Conservation (phyloP, 805 yeast species). For the Suhomyces tanzawaensis region DNA sequence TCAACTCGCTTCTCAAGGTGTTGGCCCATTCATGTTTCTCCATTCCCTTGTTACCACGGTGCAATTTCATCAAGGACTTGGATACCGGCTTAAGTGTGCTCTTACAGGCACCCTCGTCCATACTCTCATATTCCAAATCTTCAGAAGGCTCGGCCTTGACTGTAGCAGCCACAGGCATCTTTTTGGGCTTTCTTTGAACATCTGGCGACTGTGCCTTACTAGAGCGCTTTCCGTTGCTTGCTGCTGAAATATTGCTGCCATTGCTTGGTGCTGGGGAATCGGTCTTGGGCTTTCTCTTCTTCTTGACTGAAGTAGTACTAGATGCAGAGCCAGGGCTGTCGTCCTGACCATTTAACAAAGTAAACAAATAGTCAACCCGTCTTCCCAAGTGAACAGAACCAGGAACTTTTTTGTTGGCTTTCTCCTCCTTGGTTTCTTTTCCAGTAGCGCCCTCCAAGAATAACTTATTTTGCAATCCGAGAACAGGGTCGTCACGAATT, state of each 20-base stretch:
- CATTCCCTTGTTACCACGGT: conserved; percentile 68
- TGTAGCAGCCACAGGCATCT: conserved; percentile 7
- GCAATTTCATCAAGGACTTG: conserved; percentile 61
- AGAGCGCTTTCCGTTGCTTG: conserved; percentile 9
- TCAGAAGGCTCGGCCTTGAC: conserved; percentile 16
- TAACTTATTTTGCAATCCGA: conserved; percentile 81
- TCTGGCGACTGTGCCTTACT: conserved; percentile 19
- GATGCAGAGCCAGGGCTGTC: conserved; percentile 19
- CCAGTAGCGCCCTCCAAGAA: conserved; percentile 49
- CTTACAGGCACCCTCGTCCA: conserved; percentile 74
- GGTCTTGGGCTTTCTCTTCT: conserved; percentile 17
- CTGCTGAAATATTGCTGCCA: not conserved
- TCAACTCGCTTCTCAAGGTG: conserved; percentile 63
- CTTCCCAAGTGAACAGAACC: conserved; percentile 90
- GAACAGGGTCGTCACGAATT: conserved; percentile 91
- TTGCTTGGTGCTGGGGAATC: conserved; percentile 15
- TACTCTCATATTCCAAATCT: conserved; percentile 64
- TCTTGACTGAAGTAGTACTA: conserved; percentile 15
- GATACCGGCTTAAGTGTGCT: conserved; percentile 62
- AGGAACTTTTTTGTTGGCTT: conserved; percentile 67
- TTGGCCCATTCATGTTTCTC: conserved; percentile 76
- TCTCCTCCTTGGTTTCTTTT: conserved; percentile 18
- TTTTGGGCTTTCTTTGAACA: conserved; percentile 13
- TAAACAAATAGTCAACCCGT: conserved; percentile 82
- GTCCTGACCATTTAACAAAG: conserved; percentile 62